A percentile compares a stretch with the other conserved stretches of the same genome.
Conservation (phyloP, 2,329 filamentous ascomycete genomes). For the Nemania sp. region DNA sequence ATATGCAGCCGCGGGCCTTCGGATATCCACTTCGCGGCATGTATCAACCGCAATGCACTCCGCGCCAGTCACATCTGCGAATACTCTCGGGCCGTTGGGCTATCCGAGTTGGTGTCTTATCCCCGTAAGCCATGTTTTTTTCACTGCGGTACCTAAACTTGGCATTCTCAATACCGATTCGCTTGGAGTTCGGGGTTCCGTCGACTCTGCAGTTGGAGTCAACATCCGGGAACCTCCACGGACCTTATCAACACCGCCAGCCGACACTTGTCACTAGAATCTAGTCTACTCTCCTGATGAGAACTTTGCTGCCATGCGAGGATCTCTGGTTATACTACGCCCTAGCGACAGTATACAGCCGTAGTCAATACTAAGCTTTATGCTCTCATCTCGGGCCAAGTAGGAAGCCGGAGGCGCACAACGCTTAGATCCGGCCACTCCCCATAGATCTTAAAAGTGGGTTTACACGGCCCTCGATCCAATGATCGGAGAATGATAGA, state of each 20-base stretch:
- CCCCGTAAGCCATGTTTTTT: conserved; percentile 30
- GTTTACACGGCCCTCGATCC: conserved; percentile 6
- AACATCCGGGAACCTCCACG: conserved; percentile 18
- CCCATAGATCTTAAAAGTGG: conserved; percentile 24
- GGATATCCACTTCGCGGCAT: conserved; percentile 46
- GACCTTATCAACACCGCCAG: conserved; percentile 30
- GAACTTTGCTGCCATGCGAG: conserved; percentile 10
- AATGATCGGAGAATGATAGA: conserved; percentile 25
- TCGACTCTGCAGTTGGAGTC: conserved; percentile 35
- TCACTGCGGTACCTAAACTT: conserved; percentile 26
- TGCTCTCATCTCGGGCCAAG: conserved; percentile 19
- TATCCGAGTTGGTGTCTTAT: conserved; percentile 31
- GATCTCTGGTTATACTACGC: conserved; percentile 7
- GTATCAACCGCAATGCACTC: conserved; percentile 39
- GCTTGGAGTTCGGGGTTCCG: conserved; percentile 20
- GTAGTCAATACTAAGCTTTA: conserved; percentile 1
- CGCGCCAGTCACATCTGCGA: conserved; percentile 24
- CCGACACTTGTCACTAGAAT: conserved; percentile 15
- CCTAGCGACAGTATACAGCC: conserved; percentile 24
- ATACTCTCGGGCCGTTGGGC: conserved; percentile 23
- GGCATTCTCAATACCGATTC: conserved; percentile 31
- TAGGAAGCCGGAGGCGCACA: conserved; percentile 23
- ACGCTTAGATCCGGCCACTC: conserved; percentile 24
- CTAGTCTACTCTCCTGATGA: conserved; percentile 4
- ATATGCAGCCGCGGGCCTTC: conserved; percentile 40